These are phyloP conservation scores for Cladobotryum protrusum DNA, from an alignment of 2,329 filamentous ascomycete species.

Conservation along the genomic window DNA sequence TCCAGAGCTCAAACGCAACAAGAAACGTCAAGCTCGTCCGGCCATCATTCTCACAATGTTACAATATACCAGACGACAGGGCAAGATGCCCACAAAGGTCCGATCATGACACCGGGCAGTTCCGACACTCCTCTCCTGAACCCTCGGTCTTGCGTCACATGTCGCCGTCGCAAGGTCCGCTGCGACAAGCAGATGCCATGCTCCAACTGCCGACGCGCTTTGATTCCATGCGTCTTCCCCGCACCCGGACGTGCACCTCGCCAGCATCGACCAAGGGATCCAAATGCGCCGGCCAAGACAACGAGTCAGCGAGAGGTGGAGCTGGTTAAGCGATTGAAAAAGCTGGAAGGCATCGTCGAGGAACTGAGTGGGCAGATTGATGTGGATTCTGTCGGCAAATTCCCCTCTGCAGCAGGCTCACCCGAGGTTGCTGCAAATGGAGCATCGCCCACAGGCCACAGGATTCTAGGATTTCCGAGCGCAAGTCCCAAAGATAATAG, in stretches of 20 bases:
- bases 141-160: constrained; percentile 45
- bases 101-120: constrained; percentile 28
- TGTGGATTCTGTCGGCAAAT: constrained; percentile 36
- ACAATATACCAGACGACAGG: constrained; percentile 36
- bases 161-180: constrained; percentile 58
- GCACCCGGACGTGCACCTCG: constrained; percentile 67
- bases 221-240: constrained; percentile 68
- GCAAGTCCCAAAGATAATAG: constrained; percentile 21
- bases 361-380: constrained; percentile 60
- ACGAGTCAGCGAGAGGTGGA: constrained; percentile 60
- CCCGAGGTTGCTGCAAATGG: constrained; percentile 17
- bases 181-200: constrained; percentile 75
- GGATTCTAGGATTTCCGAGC: neutral
- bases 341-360: constrained; percentile 70
- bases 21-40: constrained; percentile 14
- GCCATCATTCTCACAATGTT: constrained; percentile 26
- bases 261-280: constrained; percentile 58
- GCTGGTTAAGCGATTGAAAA: constrained; percentile 63
- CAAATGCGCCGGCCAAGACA: constrained; percentile 53
- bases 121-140: constrained; percentile 33
- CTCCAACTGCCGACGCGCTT: constrained; percentile 64
- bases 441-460: constrained; percentile 9
- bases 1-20: constrained; percentile 20
- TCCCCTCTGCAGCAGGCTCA: constrained; percentile 25
- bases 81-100: constrained; percentile 31